phyloP scores from a whole-genome alignment of 2,329 filamentous ascomycete species.

The Cladophialophora carrionii region DNA sequence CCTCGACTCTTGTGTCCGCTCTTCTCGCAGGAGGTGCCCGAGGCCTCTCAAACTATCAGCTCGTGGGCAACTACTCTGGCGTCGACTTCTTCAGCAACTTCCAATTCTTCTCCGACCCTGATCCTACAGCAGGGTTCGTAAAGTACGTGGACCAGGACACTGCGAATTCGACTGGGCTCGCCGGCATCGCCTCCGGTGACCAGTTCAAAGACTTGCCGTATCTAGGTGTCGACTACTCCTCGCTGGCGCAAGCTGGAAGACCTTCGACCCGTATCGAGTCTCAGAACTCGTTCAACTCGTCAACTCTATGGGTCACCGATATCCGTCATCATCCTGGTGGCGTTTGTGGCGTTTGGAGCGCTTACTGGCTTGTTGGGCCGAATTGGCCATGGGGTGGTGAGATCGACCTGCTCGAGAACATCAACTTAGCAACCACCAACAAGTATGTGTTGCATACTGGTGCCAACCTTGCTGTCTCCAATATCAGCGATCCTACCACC shows the following conservation, averaged over 20 bases:
- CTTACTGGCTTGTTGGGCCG: conserved; percentile 50
- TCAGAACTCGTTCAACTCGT: conserved; percentile 50
- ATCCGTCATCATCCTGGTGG: conserved; percentile 53
- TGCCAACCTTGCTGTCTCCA: conserved; percentile 43
- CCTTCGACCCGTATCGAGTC: conserved; percentile 51
- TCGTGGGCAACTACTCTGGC: conserved; percentile 47
- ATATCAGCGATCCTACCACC: conserved; percentile 53
- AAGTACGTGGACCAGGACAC: conserved; percentile 50
- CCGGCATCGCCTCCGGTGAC: conserved; percentile 39
- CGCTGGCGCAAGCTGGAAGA: conserved; percentile 43
- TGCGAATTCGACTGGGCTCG: conserved; percentile 44
- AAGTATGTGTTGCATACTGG: conserved; percentile 55
- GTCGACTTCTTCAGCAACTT: conserved; percentile 55
- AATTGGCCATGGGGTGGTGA: conserved; percentile 51
- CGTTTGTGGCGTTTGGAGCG: conserved; percentile 57
- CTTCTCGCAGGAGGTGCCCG: conserved; percentile 2
- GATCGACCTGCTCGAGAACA: conserved; percentile 59
- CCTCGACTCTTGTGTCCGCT: not conserved
- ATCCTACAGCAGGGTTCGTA: conserved; percentile 56
- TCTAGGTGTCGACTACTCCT: conserved; percentile 51
- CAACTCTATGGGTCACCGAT: conserved; percentile 51
- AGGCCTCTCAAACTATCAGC: conserved; percentile 16
- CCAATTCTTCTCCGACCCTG: conserved; percentile 51
- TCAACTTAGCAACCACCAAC: conserved; percentile 50
- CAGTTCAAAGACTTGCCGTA: conserved; percentile 41